phyloP scores from a whole-genome alignment of 768 basidiomycete species.

The Pseudohyphozyma bogoriensis region DNA sequence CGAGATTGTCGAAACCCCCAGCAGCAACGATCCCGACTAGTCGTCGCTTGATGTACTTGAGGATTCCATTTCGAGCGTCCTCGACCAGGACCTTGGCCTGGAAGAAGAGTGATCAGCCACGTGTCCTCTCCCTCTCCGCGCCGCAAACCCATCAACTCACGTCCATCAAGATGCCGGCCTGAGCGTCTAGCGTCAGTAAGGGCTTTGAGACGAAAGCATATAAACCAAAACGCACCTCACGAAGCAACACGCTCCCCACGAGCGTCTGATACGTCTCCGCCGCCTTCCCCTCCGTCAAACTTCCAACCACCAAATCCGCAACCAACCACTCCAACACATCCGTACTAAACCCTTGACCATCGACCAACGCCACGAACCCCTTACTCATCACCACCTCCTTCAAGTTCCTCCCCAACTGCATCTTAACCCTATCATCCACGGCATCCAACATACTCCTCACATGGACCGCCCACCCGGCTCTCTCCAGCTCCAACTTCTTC shows the following conservation, averaged over 20 bases:
- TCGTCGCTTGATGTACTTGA: constrained; percentile 63
- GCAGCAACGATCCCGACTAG: constrained; percentile 66
- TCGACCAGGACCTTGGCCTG: constrained; percentile 66
- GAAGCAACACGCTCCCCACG: constrained; percentile 23
- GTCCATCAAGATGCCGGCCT: constrained; percentile 31
- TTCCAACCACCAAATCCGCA: constrained; percentile 54
- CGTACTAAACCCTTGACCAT: constrained; percentile 55
- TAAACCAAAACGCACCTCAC: constrained; percentile 44
- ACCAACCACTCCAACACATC: constrained; percentile 64
- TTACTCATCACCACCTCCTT: constrained; percentile 56
- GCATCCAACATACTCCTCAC: constrained; percentile 57
- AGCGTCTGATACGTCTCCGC: constrained; percentile 54
- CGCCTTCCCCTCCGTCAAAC: constrained; percentile 57
- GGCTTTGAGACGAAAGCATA: neutral
- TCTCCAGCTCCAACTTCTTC: constrained; percentile 41
- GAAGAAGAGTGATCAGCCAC: constrained; percentile 43
- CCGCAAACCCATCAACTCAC: neutral
- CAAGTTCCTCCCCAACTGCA: constrained; percentile 51
- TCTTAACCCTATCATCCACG: constrained; percentile 55
- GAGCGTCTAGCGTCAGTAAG: constrained; percentile 57
- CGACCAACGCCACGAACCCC: constrained; percentile 68
- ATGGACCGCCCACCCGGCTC: constrained; percentile 51
- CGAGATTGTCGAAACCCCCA: constrained; percentile 71
- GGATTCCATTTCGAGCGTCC: constrained; percentile 52
- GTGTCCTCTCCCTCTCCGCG: constrained; percentile 61